phyloP scores from a whole-genome alignment of 2,329 filamentous ascomycete genomes.

The Coniochaeta prunicola region DNA sequence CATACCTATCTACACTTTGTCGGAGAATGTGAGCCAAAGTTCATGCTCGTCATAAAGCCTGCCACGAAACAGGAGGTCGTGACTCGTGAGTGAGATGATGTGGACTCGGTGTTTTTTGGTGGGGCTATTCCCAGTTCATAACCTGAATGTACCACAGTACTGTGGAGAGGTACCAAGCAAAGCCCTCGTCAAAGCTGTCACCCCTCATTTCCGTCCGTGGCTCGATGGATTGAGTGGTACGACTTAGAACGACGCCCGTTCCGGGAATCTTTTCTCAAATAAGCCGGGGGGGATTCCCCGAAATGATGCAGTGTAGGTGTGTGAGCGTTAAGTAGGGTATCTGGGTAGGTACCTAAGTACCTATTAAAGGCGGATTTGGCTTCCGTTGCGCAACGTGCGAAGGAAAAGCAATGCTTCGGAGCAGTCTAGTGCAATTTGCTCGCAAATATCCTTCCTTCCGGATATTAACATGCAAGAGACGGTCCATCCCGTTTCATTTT shows the following conservation, averaged over 20 bases:
- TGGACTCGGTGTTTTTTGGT: not conserved
- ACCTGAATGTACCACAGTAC: too few species aligned
- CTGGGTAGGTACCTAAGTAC: too few species aligned
- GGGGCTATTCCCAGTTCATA: not conserved
- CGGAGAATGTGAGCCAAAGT: too few species aligned
- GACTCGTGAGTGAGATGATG: not conserved
- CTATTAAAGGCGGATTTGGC: not conserved
- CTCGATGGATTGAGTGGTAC: not conserved
- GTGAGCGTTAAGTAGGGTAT: too few species aligned
- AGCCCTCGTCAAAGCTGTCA: not conserved
- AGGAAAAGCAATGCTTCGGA: not conserved
- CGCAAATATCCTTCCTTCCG: not conserved
- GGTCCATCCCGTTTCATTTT: not conserved
- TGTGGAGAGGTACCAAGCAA: not conserved
- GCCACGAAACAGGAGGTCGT: not conserved
- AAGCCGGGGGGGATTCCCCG: not conserved
- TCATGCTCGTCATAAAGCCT: too few species aligned
- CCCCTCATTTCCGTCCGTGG: conserved; percentile 1
- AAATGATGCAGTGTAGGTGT: not conserved
- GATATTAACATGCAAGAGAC: not conserved
- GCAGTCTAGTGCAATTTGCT: not conserved
- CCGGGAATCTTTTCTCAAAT: not conserved
- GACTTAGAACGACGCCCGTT: not conserved
- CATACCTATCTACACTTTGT: too few species aligned
- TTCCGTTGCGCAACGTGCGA: not conserved